Conservation (phyloP, 345 rosid species). For the Eutrema heterophyllum region DNA sequence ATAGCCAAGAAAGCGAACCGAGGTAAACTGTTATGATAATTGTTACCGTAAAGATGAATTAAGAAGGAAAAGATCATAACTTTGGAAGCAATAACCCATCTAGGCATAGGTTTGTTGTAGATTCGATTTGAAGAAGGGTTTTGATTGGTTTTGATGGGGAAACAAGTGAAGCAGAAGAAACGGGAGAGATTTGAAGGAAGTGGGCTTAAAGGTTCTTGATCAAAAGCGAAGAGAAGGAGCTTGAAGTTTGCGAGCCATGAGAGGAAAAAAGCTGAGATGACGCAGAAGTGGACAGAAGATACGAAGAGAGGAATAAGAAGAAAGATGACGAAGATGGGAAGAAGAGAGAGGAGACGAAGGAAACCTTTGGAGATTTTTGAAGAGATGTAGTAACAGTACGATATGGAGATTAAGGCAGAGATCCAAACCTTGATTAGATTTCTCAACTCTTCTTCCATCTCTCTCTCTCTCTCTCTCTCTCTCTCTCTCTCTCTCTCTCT, state of each 20-base stretch:
- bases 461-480: not conserved
- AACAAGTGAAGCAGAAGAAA: constrained; percentile 33
- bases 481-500: not conserved
- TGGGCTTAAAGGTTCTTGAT: constrained; percentile 33
- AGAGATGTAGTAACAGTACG: constrained; percentile 46
- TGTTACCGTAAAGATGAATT: not conserved
- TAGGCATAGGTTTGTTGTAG: constrained; percentile 2
- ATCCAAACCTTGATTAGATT: constrained; percentile 48
- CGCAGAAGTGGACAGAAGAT: constrained; percentile 36
- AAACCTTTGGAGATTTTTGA: constrained; percentile 40
- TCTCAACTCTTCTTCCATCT: constrained; percentile 24
- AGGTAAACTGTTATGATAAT: not conserved
- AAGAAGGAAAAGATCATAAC: constrained; percentile 22
- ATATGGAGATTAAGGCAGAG: constrained; percentile 33
- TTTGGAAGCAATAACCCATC: constrained; percentile 32
- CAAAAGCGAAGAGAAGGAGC: constrained; percentile 49
- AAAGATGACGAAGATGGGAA: constrained; percentile 46
- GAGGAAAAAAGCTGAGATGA: constrained; percentile 40
- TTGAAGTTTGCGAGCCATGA: constrained; percentile 61
- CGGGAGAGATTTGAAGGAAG: constrained; percentile 11
- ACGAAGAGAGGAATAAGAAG: constrained; percentile 44
- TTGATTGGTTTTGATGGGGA: constrained; percentile 40
- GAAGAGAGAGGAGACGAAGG: constrained; percentile 45
- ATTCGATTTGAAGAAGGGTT: constrained; percentile 17
- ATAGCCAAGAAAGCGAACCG: not conserved